Conservation (phyloP, 345 rosid genomes). For the Reutealis trisperma region DNA sequence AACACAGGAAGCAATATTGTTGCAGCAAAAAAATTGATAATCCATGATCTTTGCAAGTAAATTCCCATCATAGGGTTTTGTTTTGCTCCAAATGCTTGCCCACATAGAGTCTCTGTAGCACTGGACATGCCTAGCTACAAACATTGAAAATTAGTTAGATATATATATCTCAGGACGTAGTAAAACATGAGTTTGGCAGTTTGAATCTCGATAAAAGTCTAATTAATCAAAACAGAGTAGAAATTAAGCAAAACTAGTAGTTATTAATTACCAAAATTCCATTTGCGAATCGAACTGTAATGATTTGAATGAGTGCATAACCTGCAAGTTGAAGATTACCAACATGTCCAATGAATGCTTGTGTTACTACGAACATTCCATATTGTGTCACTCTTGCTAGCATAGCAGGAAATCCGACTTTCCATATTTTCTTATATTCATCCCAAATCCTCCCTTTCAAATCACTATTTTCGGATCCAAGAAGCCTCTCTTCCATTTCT, state of each 20-base stretch:
- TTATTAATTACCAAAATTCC: conserved; percentile 29
- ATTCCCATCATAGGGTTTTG: conserved; percentile 37
- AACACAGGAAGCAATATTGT: conserved; percentile 21
- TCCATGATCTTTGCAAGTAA: conserved; percentile 37
- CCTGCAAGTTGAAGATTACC: conserved; percentile 29
- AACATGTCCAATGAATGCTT: conserved; percentile 52
- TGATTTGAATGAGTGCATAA: conserved; percentile 37
- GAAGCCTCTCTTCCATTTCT: conserved; percentile 35
- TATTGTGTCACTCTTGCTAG: conserved; percentile 45
- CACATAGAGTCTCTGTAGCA: conserved; percentile 43
- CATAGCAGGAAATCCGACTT: conserved; percentile 54
- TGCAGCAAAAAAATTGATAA: conserved; percentile 6
- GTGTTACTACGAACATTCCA: conserved; percentile 56
- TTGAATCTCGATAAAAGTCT: background rate
- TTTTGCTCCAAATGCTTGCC: conserved; percentile 45
- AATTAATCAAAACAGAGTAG: too few species aligned
- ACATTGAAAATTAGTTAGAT: background rate
- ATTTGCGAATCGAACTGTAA: conserved; percentile 29
- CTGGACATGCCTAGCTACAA: conserved; percentile 44
- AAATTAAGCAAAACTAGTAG: background rate
- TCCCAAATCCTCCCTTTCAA: conserved; percentile 30
- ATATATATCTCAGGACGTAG: too few species aligned
- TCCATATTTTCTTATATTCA: conserved; percentile 47
- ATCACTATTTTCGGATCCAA: conserved; percentile 17
- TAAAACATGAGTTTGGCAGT: too few species aligned